Percentiles rank a stretch among this genome's conserved stretches.
These are phyloP conservation scores for Trichoderma oligosporum DNA, from an alignment of 2,329 filamentous ascomycete species.

Conservation along the genomic window DNA sequence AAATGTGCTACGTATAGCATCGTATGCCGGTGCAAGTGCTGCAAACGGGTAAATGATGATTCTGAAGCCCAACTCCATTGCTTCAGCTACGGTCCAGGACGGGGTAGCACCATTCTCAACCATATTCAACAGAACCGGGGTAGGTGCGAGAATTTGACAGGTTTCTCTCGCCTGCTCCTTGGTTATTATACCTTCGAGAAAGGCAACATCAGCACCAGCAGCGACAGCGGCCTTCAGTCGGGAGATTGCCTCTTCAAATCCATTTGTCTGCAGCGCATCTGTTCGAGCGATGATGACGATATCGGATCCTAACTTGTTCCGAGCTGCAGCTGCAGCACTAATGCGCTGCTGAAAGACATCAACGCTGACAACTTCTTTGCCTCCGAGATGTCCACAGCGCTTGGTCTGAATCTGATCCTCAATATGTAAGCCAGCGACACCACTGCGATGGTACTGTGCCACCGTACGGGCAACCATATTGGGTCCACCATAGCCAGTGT, in stretches of 20 bases:
- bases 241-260: constrained; percentile 54
- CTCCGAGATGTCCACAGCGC: constrained; percentile 60
- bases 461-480: constrained; percentile 52
- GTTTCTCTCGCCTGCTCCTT: constrained; percentile 47
- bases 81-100: constrained; percentile 49
- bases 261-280: constrained; percentile 54
- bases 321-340: constrained; percentile 51
- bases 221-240: constrained; percentile 49
- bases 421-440: constrained; percentile 58
- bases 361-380: constrained; percentile 56
- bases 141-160: constrained; percentile 46
- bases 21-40: constrained; percentile 46
- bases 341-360: constrained; percentile 53
- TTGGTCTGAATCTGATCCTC: constrained; percentile 64
- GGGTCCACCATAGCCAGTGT: constrained; percentile 54
- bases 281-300: constrained; percentile 64
- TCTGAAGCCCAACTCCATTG: constrained; percentile 53
- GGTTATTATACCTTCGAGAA: constrained; percentile 56
- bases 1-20: constrained; percentile 40
- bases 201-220: constrained; percentile 56
- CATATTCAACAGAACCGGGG: constrained; percentile 53
- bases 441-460: constrained; percentile 48
- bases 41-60: constrained; percentile 48
- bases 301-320: constrained; percentile 47
- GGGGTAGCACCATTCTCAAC: constrained; percentile 56